Conservation (phyloP, 2,329 filamentous ascomycete genomes). For the Aspergillus novoparasiticus region DNA sequence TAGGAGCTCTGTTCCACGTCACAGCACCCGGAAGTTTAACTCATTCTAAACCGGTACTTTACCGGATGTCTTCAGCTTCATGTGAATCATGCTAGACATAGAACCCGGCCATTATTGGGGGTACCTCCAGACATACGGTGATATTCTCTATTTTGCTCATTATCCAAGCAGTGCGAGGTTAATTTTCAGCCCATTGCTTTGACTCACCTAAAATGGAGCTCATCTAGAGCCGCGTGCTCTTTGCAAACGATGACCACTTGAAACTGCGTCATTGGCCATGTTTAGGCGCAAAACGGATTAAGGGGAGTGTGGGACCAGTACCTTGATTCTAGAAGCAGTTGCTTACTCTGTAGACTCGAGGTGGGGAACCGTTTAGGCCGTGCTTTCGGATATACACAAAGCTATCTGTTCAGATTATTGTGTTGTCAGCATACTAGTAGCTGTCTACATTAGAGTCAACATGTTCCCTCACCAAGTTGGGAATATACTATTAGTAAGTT, state of each 20-base stretch:
- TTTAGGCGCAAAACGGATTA: background rate
- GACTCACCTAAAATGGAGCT: background rate
- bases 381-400: background rate
- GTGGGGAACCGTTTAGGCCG: background rate
- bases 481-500: background rate
- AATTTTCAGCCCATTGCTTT: background rate
- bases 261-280: background rate
- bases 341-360: background rate
- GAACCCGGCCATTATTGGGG: background rate
- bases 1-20: background rate
- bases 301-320: background rate
- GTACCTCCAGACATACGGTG: background rate
- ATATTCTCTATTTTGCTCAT: background rate
- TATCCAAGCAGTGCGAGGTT: background rate
- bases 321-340: conserved; percentile 1
- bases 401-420: background rate
- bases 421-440: background rate
- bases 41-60: background rate
- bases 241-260: background rate
- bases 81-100: background rate
- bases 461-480: background rate
- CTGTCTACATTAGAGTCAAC: background rate
- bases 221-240: no score
- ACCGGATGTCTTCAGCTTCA: background rate
- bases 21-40: background rate